Conservation (phyloP, 2,329 filamentous ascomycete species). For the Ramularia endophylla region DNA sequence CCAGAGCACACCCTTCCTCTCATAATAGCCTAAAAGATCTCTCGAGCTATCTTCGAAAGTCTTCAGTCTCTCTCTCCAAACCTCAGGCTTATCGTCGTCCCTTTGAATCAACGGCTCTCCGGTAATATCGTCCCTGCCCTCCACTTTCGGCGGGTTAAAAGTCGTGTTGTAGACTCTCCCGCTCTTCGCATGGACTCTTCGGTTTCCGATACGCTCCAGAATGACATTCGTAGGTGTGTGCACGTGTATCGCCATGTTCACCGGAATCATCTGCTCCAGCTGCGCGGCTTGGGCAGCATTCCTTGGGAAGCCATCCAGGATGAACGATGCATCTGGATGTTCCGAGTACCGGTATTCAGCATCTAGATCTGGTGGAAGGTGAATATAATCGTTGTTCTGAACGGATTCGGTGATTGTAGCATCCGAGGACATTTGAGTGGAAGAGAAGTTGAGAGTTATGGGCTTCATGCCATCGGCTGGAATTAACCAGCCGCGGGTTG, state of each 20-base stretch:
- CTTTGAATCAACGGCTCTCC: slow-evolving; percentile 79
- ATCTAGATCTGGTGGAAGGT: slow-evolving; percentile 28
- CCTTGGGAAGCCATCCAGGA: slow-evolving; percentile 93
- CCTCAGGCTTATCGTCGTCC: slow-evolving; percentile 77
- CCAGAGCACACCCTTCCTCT: slow-evolving; percentile 74
- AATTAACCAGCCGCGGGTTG: slow-evolving; percentile 73
- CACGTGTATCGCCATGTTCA: slow-evolving; percentile 87
- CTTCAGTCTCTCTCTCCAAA: slow-evolving; percentile 72
- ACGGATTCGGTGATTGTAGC: background rate
- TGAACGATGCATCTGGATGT: slow-evolving; percentile 76
- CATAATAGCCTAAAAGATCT: slow-evolving; percentile 84
- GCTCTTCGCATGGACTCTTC: slow-evolving; percentile 89
- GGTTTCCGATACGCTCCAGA: slow-evolving; percentile 79
- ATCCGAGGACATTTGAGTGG: slow-evolving; percentile 10
- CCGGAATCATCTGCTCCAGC: slow-evolving; percentile 77
- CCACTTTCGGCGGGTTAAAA: slow-evolving; percentile 78
- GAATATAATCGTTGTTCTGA: slow-evolving; percentile 24
- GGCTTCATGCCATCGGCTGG: slow-evolving; percentile 37
- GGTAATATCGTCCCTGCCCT: slow-evolving; percentile 82
- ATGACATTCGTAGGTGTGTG: slow-evolving; percentile 82
- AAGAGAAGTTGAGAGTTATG: slow-evolving; percentile 40
- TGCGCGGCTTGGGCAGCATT: slow-evolving; percentile 73
- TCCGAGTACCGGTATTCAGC: slow-evolving; percentile 50
- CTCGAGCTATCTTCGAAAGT: slow-evolving; percentile 85
- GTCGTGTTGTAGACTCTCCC: slow-evolving; percentile 92